phyloP scores from a whole-genome alignment of 2,329 filamentous ascomycete genomes.

The Aplosporella prunicola region DNA sequence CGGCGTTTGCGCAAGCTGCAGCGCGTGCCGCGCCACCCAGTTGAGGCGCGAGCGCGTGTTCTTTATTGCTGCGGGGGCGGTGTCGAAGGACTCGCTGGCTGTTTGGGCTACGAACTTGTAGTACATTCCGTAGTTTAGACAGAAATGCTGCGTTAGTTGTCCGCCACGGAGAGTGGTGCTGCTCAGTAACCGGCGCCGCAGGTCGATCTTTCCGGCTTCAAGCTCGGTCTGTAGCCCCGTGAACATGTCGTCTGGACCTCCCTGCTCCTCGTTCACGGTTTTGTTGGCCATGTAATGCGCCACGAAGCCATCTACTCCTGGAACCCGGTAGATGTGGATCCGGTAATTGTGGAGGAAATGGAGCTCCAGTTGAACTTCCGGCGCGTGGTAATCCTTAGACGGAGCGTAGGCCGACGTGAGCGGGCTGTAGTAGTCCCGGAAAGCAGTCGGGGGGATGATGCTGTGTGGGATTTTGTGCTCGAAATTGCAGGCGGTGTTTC shows the following conservation, averaged over 20 bases:
- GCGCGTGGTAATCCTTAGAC: conserved; percentile 21
- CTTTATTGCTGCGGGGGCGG: conserved; percentile 34
- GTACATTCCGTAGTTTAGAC: conserved; percentile 50
- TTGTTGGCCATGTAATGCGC: conserved; percentile 50
- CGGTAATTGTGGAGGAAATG: conserved; percentile 33
- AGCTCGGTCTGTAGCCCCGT: conserved; percentile 34
- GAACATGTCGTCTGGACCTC: conserved; percentile 56
- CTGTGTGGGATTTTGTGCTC: conserved; percentile 25
- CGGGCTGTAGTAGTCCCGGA: conserved; percentile 29
- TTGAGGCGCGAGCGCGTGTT: conserved; percentile 44
- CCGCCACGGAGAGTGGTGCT: conserved; percentile 29
- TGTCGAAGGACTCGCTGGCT: conserved; percentile 17
- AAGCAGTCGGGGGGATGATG: conserved; percentile 19
- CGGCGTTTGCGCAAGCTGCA: conserved; percentile 21
- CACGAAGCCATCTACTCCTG: conserved; percentile 36
- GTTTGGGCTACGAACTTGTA: conserved; percentile 58
- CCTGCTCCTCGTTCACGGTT: conserved; percentile 39
- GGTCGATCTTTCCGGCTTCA: conserved; percentile 31
- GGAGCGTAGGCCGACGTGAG: conserved; percentile 24
- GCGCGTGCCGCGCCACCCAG: conserved; percentile 43
- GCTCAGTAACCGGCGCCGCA: conserved; percentile 15
- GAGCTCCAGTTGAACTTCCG: conserved; percentile 24
- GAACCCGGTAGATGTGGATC: conserved; percentile 38
- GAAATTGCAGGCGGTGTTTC: conserved; percentile 43
- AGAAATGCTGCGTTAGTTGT: conserved; percentile 43